A percentile compares a stretch with the other conserved stretches of the same genome.
These are phyloP conservation scores for Colletotrichum simmondsii DNA, from an alignment of 2,329 filamentous ascomycete species.

Conservation along the genomic window DNA sequence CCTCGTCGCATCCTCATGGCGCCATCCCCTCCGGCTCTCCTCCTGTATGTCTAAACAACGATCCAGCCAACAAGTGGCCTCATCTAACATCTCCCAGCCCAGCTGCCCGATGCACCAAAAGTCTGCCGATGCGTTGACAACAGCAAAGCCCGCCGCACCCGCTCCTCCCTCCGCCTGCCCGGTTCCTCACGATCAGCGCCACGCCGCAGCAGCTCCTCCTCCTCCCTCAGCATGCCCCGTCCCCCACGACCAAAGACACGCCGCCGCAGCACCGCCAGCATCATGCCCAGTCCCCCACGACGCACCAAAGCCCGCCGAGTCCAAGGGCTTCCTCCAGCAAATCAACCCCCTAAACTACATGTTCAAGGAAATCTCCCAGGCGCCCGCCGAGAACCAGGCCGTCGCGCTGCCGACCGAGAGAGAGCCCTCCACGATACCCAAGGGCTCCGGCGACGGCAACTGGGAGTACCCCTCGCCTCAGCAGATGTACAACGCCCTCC, in stretches of 20 bases:
- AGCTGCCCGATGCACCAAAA: slow-evolving; percentile 69
- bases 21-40: slow-evolving; percentile 41
- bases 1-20: slow-evolving; percentile 38
- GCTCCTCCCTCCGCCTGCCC: slow-evolving; percentile 43
- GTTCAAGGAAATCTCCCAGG: slow-evolving; percentile 87
- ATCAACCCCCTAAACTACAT: slow-evolving; percentile 90
- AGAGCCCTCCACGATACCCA: slow-evolving; percentile 91
- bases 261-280: slow-evolving; percentile 44
- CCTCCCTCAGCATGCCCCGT: slow-evolving; percentile 45
- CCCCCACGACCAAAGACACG: slow-evolving; percentile 38
- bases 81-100: slow-evolving; percentile 50
- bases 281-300: slow-evolving; percentile 60
- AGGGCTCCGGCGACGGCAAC: slow-evolving; percentile 79
- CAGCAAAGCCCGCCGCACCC: slow-evolving; percentile 38
- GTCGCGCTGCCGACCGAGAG: slow-evolving; percentile 81
- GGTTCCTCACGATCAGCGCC: slow-evolving; percentile 40
- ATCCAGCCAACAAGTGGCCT: not conserved
- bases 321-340: slow-evolving; percentile 63
- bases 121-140: slow-evolving; percentile 59
- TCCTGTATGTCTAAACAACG: slow-evolving; percentile 48
- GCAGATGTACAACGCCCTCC: slow-evolving; percentile 99
- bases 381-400: slow-evolving; percentile 78
- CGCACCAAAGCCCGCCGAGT: slow-evolving; percentile 42
- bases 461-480: slow-evolving; percentile 99
- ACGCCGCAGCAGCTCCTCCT: slow-evolving; percentile 36